phyloP scores from a whole-genome alignment of 73 alveolate genomes.

The Paramecium sexaurelia region DNA sequence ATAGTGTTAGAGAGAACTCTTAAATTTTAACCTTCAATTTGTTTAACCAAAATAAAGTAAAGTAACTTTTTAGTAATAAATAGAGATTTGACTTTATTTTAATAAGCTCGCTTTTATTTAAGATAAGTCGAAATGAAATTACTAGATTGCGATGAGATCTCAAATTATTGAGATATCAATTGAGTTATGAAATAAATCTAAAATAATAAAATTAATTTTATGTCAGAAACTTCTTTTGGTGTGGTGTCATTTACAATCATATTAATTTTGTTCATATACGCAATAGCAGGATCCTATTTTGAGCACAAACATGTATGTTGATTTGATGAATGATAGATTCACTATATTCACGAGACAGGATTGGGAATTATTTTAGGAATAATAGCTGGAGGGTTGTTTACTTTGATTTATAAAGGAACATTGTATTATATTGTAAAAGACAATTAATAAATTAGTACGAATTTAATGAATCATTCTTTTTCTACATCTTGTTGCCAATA shows the following conservation, averaged over 20 bases:
- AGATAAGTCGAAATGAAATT: background rate
- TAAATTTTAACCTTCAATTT: too few species aligned
- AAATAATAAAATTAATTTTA: background rate
- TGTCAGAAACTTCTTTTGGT: conserved; percentile 59
- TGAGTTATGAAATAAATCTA: background rate
- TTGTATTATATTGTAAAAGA: background rate
- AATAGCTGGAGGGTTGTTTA: conserved; percentile 60
- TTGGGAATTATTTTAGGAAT: conserved; percentile 67
- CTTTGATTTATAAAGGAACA: background rate
- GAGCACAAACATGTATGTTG: conserved; percentile 59
- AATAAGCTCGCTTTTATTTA: too few species aligned
- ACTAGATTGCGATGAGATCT: background rate
- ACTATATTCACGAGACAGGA: conserved; percentile 68
- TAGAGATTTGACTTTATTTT: too few species aligned
- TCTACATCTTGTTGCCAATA: conserved; percentile 94
- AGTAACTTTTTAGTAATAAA: too few species aligned
- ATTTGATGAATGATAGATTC: conserved; percentile 26
- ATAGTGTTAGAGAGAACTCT: too few species aligned
- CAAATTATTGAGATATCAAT: background rate
- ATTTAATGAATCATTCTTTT: conserved; percentile 83
- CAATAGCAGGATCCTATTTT: conserved; percentile 56
- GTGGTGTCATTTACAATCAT: conserved; percentile 40
- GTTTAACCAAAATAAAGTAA: too few species aligned
- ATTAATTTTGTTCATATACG: conserved; percentile 44
- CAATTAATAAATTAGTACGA: conserved; percentile 1